Conservation (phyloP, 345 rosid genomes). For the Rhizophora apiculata region DNA sequence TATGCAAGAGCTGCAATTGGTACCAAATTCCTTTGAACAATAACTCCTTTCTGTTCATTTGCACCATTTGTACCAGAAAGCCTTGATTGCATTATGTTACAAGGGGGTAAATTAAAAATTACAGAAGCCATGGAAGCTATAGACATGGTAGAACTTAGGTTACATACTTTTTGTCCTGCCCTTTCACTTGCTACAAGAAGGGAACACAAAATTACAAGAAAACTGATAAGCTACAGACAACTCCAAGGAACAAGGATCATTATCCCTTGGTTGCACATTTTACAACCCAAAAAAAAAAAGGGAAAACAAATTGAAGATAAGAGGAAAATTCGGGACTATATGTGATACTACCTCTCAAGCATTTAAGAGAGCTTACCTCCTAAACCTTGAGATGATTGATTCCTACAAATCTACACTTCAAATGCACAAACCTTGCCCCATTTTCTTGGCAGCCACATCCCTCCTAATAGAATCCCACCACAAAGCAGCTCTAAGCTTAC, state of each 20-base stretch:
- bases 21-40: background rate
- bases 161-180: too few species aligned
- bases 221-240: too few species aligned
- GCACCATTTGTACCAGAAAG: background rate
- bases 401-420: constrained; percentile 15
- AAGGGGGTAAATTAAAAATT: too few species aligned
- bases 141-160: too few species aligned
- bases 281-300: background rate
- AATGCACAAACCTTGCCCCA: constrained; percentile 24
- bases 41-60: background rate
- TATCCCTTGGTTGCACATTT: too few species aligned
- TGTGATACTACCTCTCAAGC: background rate
- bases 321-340: too few species aligned
- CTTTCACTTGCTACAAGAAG: background rate
- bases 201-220: background rate
- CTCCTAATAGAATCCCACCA: constrained; percentile 32
- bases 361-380: constrained; percentile 6
- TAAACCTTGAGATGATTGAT: constrained; percentile 20
- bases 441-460: constrained; percentile 28
- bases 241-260: too few species aligned
- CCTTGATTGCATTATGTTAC: background rate
- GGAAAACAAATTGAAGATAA: background rate
- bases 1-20: background rate
- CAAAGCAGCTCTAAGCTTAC: constrained; percentile 64
- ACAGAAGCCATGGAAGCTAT: too few species aligned